Base-by-base conservation (phyloP, 495 filamentous ascomycete genomes). In the Penicillium antarcticum region DNA sequence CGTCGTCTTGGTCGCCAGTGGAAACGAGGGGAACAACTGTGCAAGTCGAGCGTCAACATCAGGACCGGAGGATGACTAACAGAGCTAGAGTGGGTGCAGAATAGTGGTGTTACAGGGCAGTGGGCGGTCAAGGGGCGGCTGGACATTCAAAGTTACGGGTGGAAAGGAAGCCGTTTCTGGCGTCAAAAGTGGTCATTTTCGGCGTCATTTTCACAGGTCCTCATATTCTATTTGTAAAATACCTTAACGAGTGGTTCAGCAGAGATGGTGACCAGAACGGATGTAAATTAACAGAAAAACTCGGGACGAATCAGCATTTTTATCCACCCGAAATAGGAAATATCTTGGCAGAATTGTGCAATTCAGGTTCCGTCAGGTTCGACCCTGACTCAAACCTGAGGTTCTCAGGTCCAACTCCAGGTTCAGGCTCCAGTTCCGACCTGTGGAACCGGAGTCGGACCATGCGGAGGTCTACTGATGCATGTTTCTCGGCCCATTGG, bases 161-260 rank as follows among this genome's bases (percentile, higher is more conserved):
- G 42, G 47, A 56, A 43, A 43, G 35, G 52, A 8, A 38, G 46
- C 42, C 36, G 35, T 52, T 43, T 56, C 42, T 52, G 55, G 60
- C 56, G 16, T 12, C 48, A 47, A 40, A 59, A 51, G 52, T 21
- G 41, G 60, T 53, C 56, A 62, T 59, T 56, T 62, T 62, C 52
- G 43, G 50, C 52, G 39, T 57, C 56, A 31, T 44, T 59, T 51
- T 48, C 60, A 53, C 49, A 56, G 56, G 56, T 59, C 55, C 60
- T 41, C 42, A 55, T 56, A 59, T 56, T 62, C 48, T 62, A 59
- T 46, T 29, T 55, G 58, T 29, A 29, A 29, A n/a, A n/a, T n/a
- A n/a, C n/a, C n/a, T n/a, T n/a, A n/a, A n/a, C n/a, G n/a, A n/a
- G n/a, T n/a, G n/a, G n/a, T n/a, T n/a, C n/a, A n/a, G n/a, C n/a